Base-by-base conservation (phyloP, 2,329 filamentous ascomycete genomes). In the Pseudohalonectria lignicola region DNA sequence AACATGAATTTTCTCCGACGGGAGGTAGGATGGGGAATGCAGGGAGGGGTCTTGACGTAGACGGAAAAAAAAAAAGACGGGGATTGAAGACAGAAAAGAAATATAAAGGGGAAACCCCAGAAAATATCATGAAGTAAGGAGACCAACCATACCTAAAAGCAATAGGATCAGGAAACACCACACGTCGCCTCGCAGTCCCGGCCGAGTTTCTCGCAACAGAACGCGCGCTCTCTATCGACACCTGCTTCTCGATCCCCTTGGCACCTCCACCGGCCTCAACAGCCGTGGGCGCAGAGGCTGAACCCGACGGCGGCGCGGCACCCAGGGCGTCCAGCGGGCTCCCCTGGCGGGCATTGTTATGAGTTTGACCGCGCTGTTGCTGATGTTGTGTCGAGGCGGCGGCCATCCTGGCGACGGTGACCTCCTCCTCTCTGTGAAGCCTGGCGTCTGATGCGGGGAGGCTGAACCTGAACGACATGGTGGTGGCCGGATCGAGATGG, bases 161-260 rank as follows among this genome's bases (percentile, higher is more conserved):
- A 36, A 76, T 63, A 15, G 73, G 72, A 47, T 78, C 74, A 3
- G 74, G 69, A 43, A 76, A 66, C n/a, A 73, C 69, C 21, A 76
- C 59, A 44, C 63, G 60, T 41, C 67, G 67, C 32, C 63, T 57
- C 19, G 47, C 47, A 7, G n/a, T n/a, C n/a, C n/a, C n/a, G n/a
- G n/a, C n/a, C n/a, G n/a, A n/a, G n/a, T n/a, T n/a, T n/a, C n/a
- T n/a, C n/a, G n/a, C n/a, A n/a, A n/a, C n/a, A n/a, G n/a, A n/a
- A n/a, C n/a, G n/a, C n/a, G n/a, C n/a, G n/a, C n/a, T n/a, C n/a
- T n/a, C n/a, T n/a, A n/a, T n/a, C n/a, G n/a, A n/a, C n/a, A n/a
- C n/a, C n/a, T n/a, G n/a, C n/a, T n/a, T n/a, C n/a, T n/a, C n/a
- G n/a, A n/a, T n/a, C n/a, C n/a, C n/a, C n/a, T n/a, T n/a, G n/a